Base-by-base conservation (phyloP, 192 early-diverging fungal genomes). In the Gaertneriomyces semiglobifer region DNA sequence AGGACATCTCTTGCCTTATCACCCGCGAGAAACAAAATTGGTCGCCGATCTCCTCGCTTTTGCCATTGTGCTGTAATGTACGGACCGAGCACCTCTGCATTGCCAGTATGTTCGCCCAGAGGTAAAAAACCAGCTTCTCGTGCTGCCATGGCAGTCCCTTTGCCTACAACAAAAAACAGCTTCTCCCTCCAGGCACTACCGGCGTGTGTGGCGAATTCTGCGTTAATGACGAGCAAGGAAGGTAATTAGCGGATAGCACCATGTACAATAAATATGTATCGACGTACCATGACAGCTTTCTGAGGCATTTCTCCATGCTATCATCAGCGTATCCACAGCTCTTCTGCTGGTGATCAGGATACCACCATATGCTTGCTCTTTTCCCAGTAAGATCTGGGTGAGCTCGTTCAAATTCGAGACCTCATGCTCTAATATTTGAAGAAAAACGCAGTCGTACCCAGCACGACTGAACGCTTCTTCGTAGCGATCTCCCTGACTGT, bases 1-100 rank as follows among this genome's bases (percentile, higher is more conserved):
- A 86, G 46, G 6, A 75, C 60, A 56, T 78, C 72, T 4, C 74
- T 64, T 8, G 74, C 71, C 54, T 86, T 86, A 59, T 84, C 81
- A 19, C 84, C 84, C 4, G 74, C 70, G 18, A 86, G 68, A 57
- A 86, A 84, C 47, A 86, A 60, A 38, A 78, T 38, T 44, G 47
- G 9, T 59, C 25, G 16, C 20, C 55, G 12, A 33, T 33, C 55
- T 45, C 14, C n/a, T 44, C 41, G 10, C 39, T 40, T 11, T n/a
- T 25, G 44, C n/a, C 20, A 14, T 6, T 41, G n/a, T 14, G 39
- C 14, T 9, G 73, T 44, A 16, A 86, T 80, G 2, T 63, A 39
- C 10, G 62, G 52, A 33, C 74, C 68, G 0, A 86, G 66, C 12
- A 8, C 54, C 25, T 72, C 68, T 1, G 84, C 83, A 44, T 20